phyloP scores from a whole-genome alignment of 1,284 basidiomycete species.

The Inonotus obliquus region DNA sequence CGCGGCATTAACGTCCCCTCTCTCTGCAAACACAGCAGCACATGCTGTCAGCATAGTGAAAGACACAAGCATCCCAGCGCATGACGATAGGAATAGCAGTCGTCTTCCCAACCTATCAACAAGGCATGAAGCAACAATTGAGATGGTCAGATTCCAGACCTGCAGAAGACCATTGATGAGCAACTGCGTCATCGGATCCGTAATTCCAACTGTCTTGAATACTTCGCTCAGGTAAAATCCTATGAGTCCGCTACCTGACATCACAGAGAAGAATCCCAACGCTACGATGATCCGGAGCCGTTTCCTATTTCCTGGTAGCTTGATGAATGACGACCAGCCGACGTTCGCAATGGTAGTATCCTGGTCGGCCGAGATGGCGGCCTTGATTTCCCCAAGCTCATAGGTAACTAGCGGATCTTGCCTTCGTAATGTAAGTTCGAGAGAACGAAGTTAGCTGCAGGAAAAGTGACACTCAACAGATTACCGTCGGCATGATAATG shows the following conservation, averaged over 20 bases:
- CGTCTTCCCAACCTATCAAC: conserved; percentile 60
- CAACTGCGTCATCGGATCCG: conserved; percentile 50
- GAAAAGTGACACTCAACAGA: conserved; percentile 31
- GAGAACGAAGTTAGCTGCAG: background rate
- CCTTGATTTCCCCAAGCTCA: conserved; percentile 73
- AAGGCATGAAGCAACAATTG: conserved; percentile 49
- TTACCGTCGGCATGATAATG: conserved; percentile 74
- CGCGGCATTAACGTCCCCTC: conserved; percentile 39
- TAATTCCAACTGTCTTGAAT: conserved; percentile 68
- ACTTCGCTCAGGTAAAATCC: conserved; percentile 74
- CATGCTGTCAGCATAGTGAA: conserved; percentile 70
- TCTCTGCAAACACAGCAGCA: conserved; percentile 53
- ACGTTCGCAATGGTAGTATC: conserved; percentile 45
- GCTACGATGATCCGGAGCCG: conserved; percentile 66
- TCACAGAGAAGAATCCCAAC: conserved; percentile 68
- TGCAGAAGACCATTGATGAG: conserved; percentile 48
- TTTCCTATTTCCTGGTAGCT: conserved; percentile 58
- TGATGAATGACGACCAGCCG: conserved; percentile 57
- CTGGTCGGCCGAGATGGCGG: conserved; percentile 54
- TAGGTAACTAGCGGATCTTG: conserved; percentile 67
- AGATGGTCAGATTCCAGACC: conserved; percentile 70
- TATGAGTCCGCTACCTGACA: conserved; percentile 37
- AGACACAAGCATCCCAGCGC: conserved; percentile 62
- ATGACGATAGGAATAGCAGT: conserved; percentile 59
- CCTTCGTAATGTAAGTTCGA: conserved; percentile 25